Evolutionary conservation across 805 yeast genomes (phyloP), one percentile per base, ranked within the genome.

Genomic region (Candida silvicultrix): DNA sequence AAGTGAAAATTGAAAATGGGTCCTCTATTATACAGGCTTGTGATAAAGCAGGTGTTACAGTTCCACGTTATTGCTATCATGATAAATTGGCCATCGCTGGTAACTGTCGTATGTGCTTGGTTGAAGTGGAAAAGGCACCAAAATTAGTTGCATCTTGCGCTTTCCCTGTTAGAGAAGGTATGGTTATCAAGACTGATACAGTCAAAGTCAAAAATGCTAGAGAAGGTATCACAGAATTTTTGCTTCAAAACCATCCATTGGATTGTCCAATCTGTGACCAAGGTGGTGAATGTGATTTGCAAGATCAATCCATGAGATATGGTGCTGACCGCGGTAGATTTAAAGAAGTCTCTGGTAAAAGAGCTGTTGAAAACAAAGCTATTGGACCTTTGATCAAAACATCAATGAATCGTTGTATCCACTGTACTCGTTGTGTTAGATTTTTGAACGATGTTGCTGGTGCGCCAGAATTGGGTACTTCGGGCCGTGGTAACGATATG

Each of bases 201-300:
- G 92, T 84, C 55, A 79, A 88, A 61, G 86, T 85, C 52, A 82
- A 78, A 66, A 80, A 83, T 66, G 88, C 90, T 40, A 78, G 95
- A 63, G 96, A 87, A 68, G 92, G 92, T 63, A 94, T 87, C 57
- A 88, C 95, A 39, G 96, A 88, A 68, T 85, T 87, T 82, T 70
- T 87, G 51, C 75, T 87, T 53, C 88, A 87, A 55, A 88, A 88
- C 73, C 96, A 87, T 71, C 96, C 96, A 20, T 75, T 87, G 62
- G 96, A 88, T 70, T 87, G 95, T 69, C 96, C 95, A 21, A 84
- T 87, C 46, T 87, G 96, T 68, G 96, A 87, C 69, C 96, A 87
- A 69, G 96, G 95, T 68, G 96, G 96, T 54, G 96, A 87, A 67
- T 87, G 96, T 73, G 96, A 87, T 64, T 75, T 87, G 57, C 96